These are phyloP conservation scores for Escallonia rubra DNA, from an alignment of 129 eudicot genomes.

Conservation along the genomic window DNA sequence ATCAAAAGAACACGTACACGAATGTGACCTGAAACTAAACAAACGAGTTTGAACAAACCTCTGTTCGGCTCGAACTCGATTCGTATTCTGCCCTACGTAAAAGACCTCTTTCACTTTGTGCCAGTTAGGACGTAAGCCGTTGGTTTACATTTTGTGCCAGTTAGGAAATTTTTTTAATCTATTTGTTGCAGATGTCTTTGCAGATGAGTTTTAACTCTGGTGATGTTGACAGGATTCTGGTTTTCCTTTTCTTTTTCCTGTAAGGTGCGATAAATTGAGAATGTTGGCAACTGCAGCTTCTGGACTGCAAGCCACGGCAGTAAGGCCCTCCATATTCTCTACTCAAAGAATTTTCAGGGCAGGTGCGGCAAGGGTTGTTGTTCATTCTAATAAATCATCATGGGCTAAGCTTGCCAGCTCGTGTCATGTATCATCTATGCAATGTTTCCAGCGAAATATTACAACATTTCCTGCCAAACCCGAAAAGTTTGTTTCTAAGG, in stretches of 20 bases:
- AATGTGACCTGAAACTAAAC: no score
- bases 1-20: no score
- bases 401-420: conserved; percentile 56
- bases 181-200: no score
- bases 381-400: conserved; percentile 25
- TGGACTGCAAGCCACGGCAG: conserved; percentile 50
- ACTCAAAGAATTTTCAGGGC: conserved; percentile 35
- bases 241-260: conserved; percentile 2
- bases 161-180: no score
- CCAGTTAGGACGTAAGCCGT: no score
- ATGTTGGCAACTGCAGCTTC: conserved; percentile 64
- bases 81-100: no score
- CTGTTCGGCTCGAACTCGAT: no score
- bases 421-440: conserved; percentile 37
- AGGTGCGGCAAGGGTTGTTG: conserved; percentile 30
- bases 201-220: background rate
- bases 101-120: no score
- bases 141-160: no score
- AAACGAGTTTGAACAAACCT: no score
- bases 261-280: conserved; percentile 29
- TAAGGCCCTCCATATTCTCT: conserved; percentile 46
- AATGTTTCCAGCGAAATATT: conserved; percentile 24
- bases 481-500: conserved; percentile 46
- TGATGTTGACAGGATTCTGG: background rate
- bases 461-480: conserved; percentile 32